Evolutionary conservation across 805 yeast genomes (phyloP).

Genomic region (Hanseniaspora pseudoguilliermondii): DNA sequence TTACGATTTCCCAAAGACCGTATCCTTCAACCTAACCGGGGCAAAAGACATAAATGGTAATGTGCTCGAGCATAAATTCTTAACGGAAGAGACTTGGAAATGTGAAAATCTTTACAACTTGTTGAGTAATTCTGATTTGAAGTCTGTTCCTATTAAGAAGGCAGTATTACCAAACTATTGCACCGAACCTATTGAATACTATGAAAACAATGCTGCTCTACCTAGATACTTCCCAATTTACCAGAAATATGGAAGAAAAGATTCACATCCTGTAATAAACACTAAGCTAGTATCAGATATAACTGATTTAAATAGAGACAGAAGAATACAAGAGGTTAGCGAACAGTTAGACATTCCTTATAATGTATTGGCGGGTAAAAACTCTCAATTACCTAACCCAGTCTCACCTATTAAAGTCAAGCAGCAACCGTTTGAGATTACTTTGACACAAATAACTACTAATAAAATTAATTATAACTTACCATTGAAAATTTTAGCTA

Average conservation of each 20-base stretch:
- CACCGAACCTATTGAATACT: not conserved
- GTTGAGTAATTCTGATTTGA: not conserved
- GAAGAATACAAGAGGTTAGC: conserved; percentile 27
- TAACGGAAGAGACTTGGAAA: conserved; percentile 19
- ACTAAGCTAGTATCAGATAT: not conserved
- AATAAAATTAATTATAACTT: conserved; percentile 29
- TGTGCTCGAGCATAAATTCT: conserved; percentile 45
- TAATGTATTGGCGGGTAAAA: not conserved
- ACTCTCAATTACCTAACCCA: conserved; percentile 10
- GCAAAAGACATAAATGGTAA: conserved; percentile 36
- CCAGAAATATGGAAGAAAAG: not conserved
- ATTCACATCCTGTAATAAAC: not conserved
- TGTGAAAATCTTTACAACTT: conserved; percentile 8
- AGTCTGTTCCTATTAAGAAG: not conserved
- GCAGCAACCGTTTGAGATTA: conserved; percentile 13
- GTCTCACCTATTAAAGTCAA: conserved; percentile 11
- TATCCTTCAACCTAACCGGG: not conserved
- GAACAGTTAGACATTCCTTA: conserved; percentile 22
- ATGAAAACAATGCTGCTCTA: not conserved
- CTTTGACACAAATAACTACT: conserved; percentile 22
- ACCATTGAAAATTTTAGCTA: conserved; percentile 30
- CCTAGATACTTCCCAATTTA: conserved; percentile 9
- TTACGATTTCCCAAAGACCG: conserved; percentile 66
- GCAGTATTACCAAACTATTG: not conserved
- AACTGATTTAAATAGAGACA: conserved; percentile 20